Conservation (phyloP, 768 basidiomycete genomes). For the Phanerochaete carnosa region DNA sequence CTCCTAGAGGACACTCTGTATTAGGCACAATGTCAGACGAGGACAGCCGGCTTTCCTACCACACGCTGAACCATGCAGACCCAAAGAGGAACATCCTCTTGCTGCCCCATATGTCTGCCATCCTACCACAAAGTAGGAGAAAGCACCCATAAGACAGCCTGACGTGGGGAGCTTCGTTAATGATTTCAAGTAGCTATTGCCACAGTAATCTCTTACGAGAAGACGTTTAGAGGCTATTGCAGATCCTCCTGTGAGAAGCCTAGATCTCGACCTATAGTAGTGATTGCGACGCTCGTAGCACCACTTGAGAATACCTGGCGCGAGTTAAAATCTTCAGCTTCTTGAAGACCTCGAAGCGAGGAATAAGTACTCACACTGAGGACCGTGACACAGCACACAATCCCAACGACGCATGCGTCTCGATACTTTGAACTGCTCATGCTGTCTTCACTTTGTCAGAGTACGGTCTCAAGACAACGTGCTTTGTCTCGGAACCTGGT, state of each 20-base stretch:
- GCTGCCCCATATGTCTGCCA: conserved; percentile 19
- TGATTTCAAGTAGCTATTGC: neutral
- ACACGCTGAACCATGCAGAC: conserved; percentile 29
- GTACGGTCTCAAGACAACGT: too few relatives aligned
- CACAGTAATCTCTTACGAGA: conserved; percentile 12
- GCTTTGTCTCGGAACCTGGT: too few relatives aligned
- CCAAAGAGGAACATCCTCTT: conserved; percentile 28
- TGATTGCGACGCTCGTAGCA: conserved; percentile 18
- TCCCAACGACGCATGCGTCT: conserved; percentile 10
- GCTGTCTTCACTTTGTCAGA: too few relatives aligned
- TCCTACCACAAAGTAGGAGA: conserved; percentile 15
- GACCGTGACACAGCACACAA: conserved; percentile 20
- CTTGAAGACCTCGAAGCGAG: neutral
- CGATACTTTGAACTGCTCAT: neutral
- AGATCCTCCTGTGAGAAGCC: conserved; percentile 20
- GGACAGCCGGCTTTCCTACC: conserved; percentile 14
- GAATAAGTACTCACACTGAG: conserved; percentile 13
- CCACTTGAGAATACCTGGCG: conserved; percentile 20
- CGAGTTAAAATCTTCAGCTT: neutral
- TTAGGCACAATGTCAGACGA: neutral
- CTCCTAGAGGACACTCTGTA: conserved; percentile 19
- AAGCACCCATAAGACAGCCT: conserved; percentile 21
- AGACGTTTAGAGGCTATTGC: conserved; percentile 22
- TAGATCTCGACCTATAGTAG: conserved; percentile 21
- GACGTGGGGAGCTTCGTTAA: neutral